Evolutionary conservation across 306 rosid genomes (phyloP).

Genomic region (Cucurbita moschata): DNA sequence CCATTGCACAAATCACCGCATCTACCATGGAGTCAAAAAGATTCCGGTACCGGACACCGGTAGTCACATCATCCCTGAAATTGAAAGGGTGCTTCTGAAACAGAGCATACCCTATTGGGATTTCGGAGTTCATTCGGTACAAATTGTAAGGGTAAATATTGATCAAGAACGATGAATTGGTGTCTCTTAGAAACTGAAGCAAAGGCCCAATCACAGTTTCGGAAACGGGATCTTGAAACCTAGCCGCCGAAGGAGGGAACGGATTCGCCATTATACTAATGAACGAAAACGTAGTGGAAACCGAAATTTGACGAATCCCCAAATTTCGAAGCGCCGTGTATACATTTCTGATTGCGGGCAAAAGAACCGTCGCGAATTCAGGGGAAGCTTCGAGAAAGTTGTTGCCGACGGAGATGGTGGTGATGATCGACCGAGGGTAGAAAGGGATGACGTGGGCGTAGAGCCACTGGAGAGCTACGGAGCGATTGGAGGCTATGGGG

Average conservation of each 20-base stretch:
- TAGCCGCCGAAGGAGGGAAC: constrained; percentile 72
- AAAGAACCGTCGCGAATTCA: constrained; percentile 14
- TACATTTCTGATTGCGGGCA: constrained; percentile 60
- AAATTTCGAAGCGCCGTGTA: constrained; percentile 47
- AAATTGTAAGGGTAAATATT: constrained; percentile 70
- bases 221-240: constrained; percentile 28
- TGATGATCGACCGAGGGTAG: constrained; percentile 69
- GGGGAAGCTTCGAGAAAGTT: constrained; percentile 39
- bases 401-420: constrained; percentile 71
- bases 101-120: constrained; percentile 57
- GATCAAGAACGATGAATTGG: constrained; percentile 77
- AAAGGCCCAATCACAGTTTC: constrained; percentile 29
- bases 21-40: constrained; percentile 79
- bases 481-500: constrained; percentile 48
- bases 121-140: constrained; percentile 40
- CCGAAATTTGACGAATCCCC: constrained; percentile 51
- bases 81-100: constrained; percentile 55
- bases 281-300: constrained; percentile 75
- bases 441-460: constrained; percentile 57
- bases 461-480: constrained; percentile 54
- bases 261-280: constrained; percentile 25
- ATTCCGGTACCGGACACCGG: constrained; percentile 71
- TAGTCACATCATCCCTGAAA: constrained; percentile 58
- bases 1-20: constrained; percentile 51
- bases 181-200: constrained; percentile 54